Evolutionary conservation across 352 stramenopile species (phyloP).

Genomic region (Heterotrichella gracilis): DNA sequence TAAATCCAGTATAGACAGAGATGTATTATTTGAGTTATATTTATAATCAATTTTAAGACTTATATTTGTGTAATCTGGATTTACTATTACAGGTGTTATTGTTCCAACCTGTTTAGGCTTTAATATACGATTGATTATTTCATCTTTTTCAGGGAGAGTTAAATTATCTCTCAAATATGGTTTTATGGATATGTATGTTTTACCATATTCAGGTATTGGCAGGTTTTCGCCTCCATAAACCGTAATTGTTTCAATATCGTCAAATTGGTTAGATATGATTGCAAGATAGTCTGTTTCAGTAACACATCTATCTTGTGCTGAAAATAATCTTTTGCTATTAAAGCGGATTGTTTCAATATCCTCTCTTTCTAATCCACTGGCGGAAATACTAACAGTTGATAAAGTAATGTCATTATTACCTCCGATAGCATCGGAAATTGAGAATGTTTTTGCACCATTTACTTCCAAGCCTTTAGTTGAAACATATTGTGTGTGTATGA

Average conservation of each 20-base stretch:
- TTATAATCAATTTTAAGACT: neutral
- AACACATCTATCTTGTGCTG: slow-evolving; percentile 3
- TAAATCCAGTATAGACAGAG: neutral
- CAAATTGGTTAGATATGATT: slow-evolving; percentile 7
- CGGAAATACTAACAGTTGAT: neutral
- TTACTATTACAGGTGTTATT: slow-evolving; percentile 4
- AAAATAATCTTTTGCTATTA: slow-evolving; percentile 10
- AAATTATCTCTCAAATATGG: neutral
- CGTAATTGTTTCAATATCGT: neutral
- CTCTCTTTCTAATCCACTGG: neutral
- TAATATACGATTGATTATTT: slow-evolving; percentile 9
- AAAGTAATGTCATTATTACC: slow-evolving; percentile 4
- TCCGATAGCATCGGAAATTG: neutral
- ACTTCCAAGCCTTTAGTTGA: neutral
- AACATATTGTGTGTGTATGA: neutral
- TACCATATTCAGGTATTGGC: neutral
- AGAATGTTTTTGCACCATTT: slow-evolving; percentile 10
- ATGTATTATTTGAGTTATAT: neutral
- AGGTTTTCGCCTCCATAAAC: neutral
- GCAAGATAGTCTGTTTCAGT: slow-evolving; percentile 10
- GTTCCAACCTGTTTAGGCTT: neutral
- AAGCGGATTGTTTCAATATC: slow-evolving; percentile 10
- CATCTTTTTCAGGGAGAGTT: neutral
- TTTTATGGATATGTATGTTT: slow-evolving; percentile 11
- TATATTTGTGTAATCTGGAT: slow-evolving; percentile 12